Evolutionary conservation across 768 basidiomycete genomes (phyloP).

Genomic region (Artomyces pyxidatus): DNA sequence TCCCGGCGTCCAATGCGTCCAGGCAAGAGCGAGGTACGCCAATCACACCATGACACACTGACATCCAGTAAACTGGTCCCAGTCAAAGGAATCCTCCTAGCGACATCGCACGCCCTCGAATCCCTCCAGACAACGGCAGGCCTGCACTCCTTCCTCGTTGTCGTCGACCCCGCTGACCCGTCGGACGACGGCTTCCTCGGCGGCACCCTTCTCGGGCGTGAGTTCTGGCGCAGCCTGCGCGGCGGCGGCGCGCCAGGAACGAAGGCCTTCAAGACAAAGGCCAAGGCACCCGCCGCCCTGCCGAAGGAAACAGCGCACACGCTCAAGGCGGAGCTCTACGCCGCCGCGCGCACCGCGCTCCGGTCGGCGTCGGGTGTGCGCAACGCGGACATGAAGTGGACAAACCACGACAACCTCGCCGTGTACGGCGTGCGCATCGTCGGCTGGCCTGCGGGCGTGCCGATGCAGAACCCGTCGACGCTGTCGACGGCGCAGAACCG

Average conservation of each 20-base stretch:
- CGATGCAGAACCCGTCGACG: constrained; percentile 53
- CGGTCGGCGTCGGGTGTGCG: constrained; percentile 44
- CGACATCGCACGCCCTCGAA: constrained; percentile 47
- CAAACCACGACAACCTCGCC: constrained; percentile 49
- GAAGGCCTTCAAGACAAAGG: constrained; percentile 41
- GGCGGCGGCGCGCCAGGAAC: constrained; percentile 53
- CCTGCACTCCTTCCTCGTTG: constrained; percentile 54
- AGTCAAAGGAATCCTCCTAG: constrained; percentile 41
- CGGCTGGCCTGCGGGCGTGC: constrained; percentile 57
- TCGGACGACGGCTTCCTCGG: constrained; percentile 53
- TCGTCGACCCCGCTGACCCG: constrained; percentile 43
- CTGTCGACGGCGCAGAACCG: constrained; percentile 49
- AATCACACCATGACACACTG: constrained; percentile 2
- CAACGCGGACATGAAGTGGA: constrained; percentile 73
- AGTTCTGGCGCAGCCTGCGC: constrained; percentile 58
- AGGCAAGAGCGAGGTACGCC: constrained; percentile 7
- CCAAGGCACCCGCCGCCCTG: constrained; percentile 3
- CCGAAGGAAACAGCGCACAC: constrained; percentile 10
- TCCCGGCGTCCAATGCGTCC: neutral
- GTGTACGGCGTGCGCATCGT: constrained; percentile 50
- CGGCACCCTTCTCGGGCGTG: constrained; percentile 49
- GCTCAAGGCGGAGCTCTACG: constrained; percentile 16
- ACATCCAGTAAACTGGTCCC: constrained; percentile 7
- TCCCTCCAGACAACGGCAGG: constrained; percentile 41
- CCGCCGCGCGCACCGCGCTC: constrained; percentile 10